phyloP scores from a whole-genome alignment of 169 alveolate species.

The Plasmodium relictum region DNA sequence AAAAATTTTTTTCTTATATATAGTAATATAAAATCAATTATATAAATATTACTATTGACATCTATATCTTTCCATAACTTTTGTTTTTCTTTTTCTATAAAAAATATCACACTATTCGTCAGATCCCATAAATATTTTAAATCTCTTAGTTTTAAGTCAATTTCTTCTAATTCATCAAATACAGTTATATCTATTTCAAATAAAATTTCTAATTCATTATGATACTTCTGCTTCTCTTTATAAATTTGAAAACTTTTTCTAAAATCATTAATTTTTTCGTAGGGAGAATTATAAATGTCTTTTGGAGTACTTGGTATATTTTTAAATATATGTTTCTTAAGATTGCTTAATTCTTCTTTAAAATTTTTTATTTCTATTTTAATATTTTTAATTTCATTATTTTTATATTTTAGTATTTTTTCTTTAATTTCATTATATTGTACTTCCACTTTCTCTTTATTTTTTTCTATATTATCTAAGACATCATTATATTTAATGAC shows the following conservation, averaged over 20 bases:
- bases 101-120: conserved; percentile 88
- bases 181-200: conserved; percentile 94
- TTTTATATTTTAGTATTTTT: conserved; percentile 82
- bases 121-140: conserved; percentile 96
- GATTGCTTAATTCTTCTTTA: conserved; percentile 79
- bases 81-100: conserved; percentile 94
- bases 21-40: conserved; percentile 89
- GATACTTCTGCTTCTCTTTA: conserved; percentile 89
- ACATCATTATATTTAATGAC: conserved; percentile 72
- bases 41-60: conserved; percentile 91
- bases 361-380: conserved; percentile 43
- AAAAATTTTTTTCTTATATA: conserved; percentile 91
- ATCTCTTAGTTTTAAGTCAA: conserved; percentile 89
- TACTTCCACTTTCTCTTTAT: conserved; percentile 91
- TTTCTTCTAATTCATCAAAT: conserved; percentile 93
- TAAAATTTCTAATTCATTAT: conserved; percentile 93
- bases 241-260: conserved; percentile 85
- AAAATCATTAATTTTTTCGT: conserved; percentile 86
- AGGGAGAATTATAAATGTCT: conserved; percentile 82
- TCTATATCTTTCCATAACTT: conserved; percentile 95
- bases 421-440: conserved; percentile 90
- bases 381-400: conserved; percentile 64
- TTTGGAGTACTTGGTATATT: conserved; percentile 78
- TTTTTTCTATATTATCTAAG: conserved; percentile 75
- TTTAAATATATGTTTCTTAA: conserved; percentile 81